Percentiles rank a stretch among this genome's conserved stretches.
Evolutionary conservation across 2,329 filamentous ascomycete genomes (phyloP).

Genomic region (Xylariaceae sp.): DNA sequence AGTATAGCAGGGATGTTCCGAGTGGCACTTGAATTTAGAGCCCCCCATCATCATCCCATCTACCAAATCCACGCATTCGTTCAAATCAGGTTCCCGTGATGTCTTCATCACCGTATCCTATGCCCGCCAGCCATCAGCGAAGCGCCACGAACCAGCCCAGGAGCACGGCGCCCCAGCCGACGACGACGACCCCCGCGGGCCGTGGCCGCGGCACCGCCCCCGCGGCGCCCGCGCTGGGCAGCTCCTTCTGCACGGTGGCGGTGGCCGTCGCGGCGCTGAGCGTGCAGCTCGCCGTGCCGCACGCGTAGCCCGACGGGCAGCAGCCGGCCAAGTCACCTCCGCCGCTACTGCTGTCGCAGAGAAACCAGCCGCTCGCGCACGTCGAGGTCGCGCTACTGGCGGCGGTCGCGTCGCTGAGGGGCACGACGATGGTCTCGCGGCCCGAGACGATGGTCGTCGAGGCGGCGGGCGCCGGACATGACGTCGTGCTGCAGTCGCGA

Average conservation of each 20-base stretch:
- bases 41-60: too few relatives aligned
- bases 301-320: constrained; percentile 71
- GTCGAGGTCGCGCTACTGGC: constrained; percentile 24
- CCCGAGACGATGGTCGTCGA: constrained; percentile 59
- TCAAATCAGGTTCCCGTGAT: too few relatives aligned
- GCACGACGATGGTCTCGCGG: constrained; percentile 65
- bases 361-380: constrained; percentile 75
- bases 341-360: constrained; percentile 54
- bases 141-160: too few relatives aligned
- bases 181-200: constrained; percentile 2
- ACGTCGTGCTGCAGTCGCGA: constrained; percentile 72
- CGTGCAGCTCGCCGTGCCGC: constrained; percentile 66
- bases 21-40: too few relatives aligned
- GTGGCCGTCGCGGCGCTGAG: constrained; percentile 44
- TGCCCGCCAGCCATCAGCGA: too few relatives aligned
- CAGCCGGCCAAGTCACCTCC: constrained; percentile 66
- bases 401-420: constrained; percentile 38
- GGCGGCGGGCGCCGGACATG: constrained; percentile 56
- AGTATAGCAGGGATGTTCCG: too few relatives aligned
- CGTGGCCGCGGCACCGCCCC: constrained; percentile 1
- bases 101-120: too few relatives aligned
- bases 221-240: constrained; percentile 26
- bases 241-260: constrained; percentile 48
- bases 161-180: too few relatives aligned
- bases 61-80: too few relatives aligned